These are phyloP conservation scores for Phytopythium kandeliae DNA, from an alignment of 352 stramenopile species.

Conservation along the genomic window DNA sequence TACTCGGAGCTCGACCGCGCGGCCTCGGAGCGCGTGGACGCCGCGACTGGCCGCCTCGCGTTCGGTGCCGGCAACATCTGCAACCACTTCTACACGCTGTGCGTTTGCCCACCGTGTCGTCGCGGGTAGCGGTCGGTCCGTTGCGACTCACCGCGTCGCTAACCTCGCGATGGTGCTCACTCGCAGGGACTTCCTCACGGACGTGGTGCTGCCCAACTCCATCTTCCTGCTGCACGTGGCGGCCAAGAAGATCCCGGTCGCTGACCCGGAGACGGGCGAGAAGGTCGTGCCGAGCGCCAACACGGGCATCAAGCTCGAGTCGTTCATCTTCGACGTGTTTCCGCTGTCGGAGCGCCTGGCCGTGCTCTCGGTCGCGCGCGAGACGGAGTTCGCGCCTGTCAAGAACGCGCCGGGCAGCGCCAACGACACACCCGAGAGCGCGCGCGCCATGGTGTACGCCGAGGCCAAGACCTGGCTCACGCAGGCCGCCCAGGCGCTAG, in stretches of 20 bases:
- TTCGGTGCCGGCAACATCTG: slow-evolving; percentile 98
- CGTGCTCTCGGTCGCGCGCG: slow-evolving; percentile 89
- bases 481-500: not conserved
- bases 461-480: slow-evolving; percentile 66
- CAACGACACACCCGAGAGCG: slow-evolving; percentile 84
- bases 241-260: slow-evolving; percentile 96
- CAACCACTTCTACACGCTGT: slow-evolving; percentile 96
- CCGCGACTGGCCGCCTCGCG: slow-evolving; percentile 74
- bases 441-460: slow-evolving; percentile 60
- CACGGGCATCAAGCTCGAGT: slow-evolving; percentile 98
- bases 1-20: slow-evolving; percentile 94
- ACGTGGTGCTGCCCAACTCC: slow-evolving; percentile 82
- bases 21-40: slow-evolving; percentile 54
- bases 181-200: slow-evolving; percentile 70
- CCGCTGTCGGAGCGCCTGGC: slow-evolving; percentile 91
- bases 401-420: slow-evolving; percentile 84
- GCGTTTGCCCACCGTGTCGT: too few relatives aligned
- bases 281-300: slow-evolving; percentile 81
- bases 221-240: slow-evolving; percentile 94
- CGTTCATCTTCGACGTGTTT: slow-evolving; percentile 99
- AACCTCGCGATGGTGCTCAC: too few relatives aligned
- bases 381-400: slow-evolving; percentile 91
- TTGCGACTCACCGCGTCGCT: too few relatives aligned
- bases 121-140: too few relatives aligned
- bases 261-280: slow-evolving; percentile 55